Percentiles rank a stretch among this genome's conserved stretches.
These are phyloP conservation scores for Gamsiella multidivaricata DNA, from an alignment of 192 early-diverging fungal species.

Conservation along the genomic window DNA sequence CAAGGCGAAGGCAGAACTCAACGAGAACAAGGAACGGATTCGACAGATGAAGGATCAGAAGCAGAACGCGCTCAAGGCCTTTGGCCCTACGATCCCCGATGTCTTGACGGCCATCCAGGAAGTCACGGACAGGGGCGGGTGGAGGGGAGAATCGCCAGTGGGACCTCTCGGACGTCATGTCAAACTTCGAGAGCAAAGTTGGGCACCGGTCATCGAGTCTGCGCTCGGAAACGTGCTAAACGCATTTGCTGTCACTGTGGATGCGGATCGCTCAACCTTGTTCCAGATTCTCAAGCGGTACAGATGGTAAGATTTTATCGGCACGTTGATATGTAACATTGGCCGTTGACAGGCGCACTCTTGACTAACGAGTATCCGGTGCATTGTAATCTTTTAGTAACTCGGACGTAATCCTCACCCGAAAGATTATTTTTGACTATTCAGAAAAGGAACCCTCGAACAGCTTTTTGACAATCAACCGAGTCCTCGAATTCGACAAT, in stretches of 20 bases:
- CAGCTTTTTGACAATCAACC: conserved; percentile 71
- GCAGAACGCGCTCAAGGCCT: conserved; percentile 76
- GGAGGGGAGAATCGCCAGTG: conserved; percentile 63
- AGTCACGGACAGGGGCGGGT: conserved; percentile 55
- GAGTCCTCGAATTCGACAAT: conserved; percentile 66
- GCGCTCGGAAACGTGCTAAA: conserved; percentile 69
- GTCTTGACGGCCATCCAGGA: conserved; percentile 63
- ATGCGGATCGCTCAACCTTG: conserved; percentile 69
- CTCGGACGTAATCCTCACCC: conserved; percentile 71
- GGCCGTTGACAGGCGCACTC: no score
- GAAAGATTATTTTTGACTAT: conserved; percentile 76
- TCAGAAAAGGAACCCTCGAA: conserved; percentile 69
- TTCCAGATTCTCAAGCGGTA: conserved; percentile 61
- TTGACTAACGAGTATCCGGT: background rate
- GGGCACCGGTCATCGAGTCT: conserved; percentile 71
- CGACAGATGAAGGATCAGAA: conserved; percentile 67
- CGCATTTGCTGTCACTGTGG: conserved; percentile 76
- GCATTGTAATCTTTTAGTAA: conserved; percentile 5
- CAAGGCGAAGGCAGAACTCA: conserved; percentile 28
- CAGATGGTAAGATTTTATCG: conserved; percentile 52
- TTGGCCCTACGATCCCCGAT: conserved; percentile 74
- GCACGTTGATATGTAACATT: no score
- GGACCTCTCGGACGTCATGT: conserved; percentile 79
- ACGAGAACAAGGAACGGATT: conserved; percentile 33
- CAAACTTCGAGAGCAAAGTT: conserved; percentile 66